Conservation (phyloP, 2,329 filamentous ascomycete species). For the Malbranchea cinnamomea region DNA sequence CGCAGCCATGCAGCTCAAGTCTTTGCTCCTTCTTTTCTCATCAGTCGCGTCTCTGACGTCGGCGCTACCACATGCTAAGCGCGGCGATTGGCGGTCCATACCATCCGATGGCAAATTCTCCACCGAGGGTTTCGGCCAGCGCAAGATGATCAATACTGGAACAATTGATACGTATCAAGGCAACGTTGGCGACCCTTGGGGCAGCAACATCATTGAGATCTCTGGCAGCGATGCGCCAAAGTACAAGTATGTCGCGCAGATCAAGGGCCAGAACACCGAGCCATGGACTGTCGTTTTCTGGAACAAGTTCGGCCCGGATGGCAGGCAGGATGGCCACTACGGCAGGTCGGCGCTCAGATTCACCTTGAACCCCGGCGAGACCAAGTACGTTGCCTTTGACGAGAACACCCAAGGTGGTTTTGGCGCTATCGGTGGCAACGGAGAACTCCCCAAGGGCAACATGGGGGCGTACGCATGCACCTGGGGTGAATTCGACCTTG, state of each 20-base stretch:
- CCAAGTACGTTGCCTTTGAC: slow-evolving; percentile 24
- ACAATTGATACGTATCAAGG: slow-evolving; percentile 17
- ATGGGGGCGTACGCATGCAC: slow-evolving; percentile 22
- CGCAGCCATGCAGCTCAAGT: slow-evolving; percentile 24
- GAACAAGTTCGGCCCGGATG: slow-evolving; percentile 24
- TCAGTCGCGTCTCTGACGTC: slow-evolving; percentile 22
- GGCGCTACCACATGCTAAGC: slow-evolving; percentile 19
- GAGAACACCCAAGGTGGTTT: slow-evolving; percentile 22
- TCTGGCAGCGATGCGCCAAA: slow-evolving; percentile 16
- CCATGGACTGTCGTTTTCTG: slow-evolving; percentile 24
- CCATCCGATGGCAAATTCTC: slow-evolving; percentile 14
- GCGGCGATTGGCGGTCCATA: slow-evolving; percentile 13
- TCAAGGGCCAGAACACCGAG: slow-evolving; percentile 19
- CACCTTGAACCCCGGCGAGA: slow-evolving; percentile 19
- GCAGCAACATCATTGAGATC: slow-evolving; percentile 27
- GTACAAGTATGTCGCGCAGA: slow-evolving; percentile 23
- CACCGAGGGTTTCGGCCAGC: slow-evolving; percentile 19
- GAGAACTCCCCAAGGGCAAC: slow-evolving; percentile 14
- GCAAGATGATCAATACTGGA: slow-evolving; percentile 10
- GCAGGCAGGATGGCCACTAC: slow-evolving; percentile 22
- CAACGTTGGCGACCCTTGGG: slow-evolving; percentile 24
- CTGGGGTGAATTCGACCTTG: slow-evolving; percentile 29
- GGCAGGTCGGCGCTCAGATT: slow-evolving; percentile 19
- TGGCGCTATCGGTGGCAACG: slow-evolving; percentile 16
- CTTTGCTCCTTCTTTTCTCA: slow-evolving; percentile 21